A percentile compares a stretch with the other conserved stretches of the same genome.
Conservation (phyloP, 768 basidiomycete species). For the Dentipellis sp. region DNA sequence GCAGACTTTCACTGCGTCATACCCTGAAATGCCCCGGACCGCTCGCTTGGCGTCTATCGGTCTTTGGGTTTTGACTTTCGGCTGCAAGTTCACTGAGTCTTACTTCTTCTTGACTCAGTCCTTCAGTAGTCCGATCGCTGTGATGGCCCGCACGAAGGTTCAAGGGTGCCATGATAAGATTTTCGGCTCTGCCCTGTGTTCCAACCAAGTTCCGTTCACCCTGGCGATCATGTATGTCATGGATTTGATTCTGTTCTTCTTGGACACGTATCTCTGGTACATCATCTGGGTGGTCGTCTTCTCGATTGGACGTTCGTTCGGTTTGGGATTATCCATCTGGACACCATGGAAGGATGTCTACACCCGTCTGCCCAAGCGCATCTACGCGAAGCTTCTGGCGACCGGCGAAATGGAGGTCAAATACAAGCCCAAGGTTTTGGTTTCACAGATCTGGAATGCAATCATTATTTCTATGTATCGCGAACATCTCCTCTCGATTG, state of each 20-base stretch:
- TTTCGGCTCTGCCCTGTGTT: conserved; percentile 75
- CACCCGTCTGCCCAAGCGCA: conserved; percentile 91
- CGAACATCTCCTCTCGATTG: conserved; percentile 94
- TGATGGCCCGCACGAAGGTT: conserved; percentile 94
- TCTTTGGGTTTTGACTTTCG: conserved; percentile 88
- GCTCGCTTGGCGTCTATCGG: conserved; percentile 78
- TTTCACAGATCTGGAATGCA: conserved; percentile 99
- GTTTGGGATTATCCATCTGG: conserved; percentile 94
- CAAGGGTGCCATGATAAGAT: conserved; percentile 82
- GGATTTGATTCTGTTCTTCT: conserved; percentile 96
- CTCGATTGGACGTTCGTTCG: conserved; percentile 84
- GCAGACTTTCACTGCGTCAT: conserved; percentile 98
- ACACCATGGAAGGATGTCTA: conserved; percentile 99
- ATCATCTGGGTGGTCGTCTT: conserved; percentile 98
- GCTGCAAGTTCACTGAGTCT: conserved; percentile 95
- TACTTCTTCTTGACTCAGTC: conserved; percentile 98
- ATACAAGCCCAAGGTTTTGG: conserved; percentile 98
- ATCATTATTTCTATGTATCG: conserved; percentile 99
- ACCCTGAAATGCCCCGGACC: conserved; percentile 63
- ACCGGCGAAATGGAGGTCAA: conserved; percentile 98
- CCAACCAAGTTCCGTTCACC: conserved; percentile 90
- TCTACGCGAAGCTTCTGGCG: conserved; percentile 94
- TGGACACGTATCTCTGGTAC: conserved; percentile 99
- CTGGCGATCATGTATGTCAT: conserved; percentile 98
- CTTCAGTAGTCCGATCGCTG: conserved; percentile 92